These are phyloP conservation scores for Durusdinium trenchii DNA, from an alignment of 73 alveolate genomes.

Conservation along the genomic window DNA sequence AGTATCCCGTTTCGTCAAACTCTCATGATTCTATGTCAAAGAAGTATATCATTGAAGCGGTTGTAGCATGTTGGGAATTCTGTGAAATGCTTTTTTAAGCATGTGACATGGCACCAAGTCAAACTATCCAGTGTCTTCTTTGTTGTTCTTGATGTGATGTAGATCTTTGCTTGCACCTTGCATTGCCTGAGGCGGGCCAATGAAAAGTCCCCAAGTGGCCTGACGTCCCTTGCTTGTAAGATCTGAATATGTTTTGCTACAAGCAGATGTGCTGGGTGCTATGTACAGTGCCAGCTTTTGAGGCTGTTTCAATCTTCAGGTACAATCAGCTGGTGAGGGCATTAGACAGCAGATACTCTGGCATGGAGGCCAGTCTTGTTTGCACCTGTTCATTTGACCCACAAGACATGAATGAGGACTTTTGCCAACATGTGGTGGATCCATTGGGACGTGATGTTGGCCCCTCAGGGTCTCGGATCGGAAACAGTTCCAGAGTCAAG, in stretches of 20 bases:
- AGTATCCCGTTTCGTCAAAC: no score
- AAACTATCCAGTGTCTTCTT: no score
- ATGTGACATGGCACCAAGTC: no score
- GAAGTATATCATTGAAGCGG: no score
- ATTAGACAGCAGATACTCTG: slow-evolving; percentile 59
- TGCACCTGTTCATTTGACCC: neutral
- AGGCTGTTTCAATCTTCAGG: neutral
- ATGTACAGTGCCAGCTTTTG: neutral
- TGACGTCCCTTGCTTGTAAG: slow-evolving; percentile 18
- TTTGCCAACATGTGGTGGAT: slow-evolving; percentile 54
- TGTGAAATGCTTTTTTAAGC: no score
- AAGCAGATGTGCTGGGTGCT: neutral
- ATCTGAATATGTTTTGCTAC: neutral
- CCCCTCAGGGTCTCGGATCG: neutral
- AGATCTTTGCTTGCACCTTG: no score
- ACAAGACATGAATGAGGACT: slow-evolving; percentile 39
- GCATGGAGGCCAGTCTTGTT: slow-evolving; percentile 52
- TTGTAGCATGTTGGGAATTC: no score
- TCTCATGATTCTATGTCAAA: no score
- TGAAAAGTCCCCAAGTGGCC: slow-evolving; percentile 91
- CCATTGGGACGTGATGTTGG: slow-evolving; percentile 83
- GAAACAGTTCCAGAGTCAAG: no score
- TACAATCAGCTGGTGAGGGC: slow-evolving; percentile 83
- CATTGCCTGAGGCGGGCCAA: slow-evolving; percentile 70
- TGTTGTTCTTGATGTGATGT: no score